phyloP scores from a whole-genome alignment of 352 stramenopile genomes.

The Globisporangium apiculatum region DNA sequence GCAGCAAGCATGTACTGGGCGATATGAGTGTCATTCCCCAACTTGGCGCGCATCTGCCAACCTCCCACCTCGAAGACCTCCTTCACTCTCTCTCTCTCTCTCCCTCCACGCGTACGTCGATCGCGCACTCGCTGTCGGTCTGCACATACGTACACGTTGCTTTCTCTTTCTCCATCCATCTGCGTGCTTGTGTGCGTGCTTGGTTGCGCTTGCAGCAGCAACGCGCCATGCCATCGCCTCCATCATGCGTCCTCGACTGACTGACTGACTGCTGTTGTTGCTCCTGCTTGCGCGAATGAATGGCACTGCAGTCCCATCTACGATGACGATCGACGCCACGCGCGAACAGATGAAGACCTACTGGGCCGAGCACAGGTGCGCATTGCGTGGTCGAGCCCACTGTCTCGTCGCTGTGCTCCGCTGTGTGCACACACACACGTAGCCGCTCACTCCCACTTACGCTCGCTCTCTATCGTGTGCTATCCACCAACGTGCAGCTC shows the following conservation, averaged over 20 bases:
- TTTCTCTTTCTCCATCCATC: not conserved
- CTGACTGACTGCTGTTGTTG: not conserved
- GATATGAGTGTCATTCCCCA: slow-evolving; percentile 4
- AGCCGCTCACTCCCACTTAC: slow-evolving; percentile 4
- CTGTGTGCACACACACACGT: not conserved
- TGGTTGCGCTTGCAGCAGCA: not conserved
- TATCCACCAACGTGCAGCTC: not conserved
- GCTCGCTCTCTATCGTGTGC: not conserved
- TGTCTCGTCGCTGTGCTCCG: not conserved
- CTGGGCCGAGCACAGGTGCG: slow-evolving; percentile 63
- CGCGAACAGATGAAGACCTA: slow-evolving; percentile 75
- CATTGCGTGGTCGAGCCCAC: not conserved
- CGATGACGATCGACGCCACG: slow-evolving; percentile 48
- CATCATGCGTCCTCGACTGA: not conserved
- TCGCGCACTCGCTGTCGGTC: not conserved
- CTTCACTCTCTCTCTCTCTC: not conserved
- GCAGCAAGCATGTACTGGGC: slow-evolving; percentile 1
- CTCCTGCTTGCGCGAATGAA: not conserved
- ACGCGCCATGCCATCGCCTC: not conserved
- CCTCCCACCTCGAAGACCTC: not conserved
- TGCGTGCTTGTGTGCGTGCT: not conserved
- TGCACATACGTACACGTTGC: not conserved
- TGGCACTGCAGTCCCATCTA: slow-evolving; percentile 3
- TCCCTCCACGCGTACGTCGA: not conserved
- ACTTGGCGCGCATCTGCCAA: slow-evolving; percentile 4